phyloP scores from a whole-genome alignment of 805 yeast genomes.

The Cyberlindnera maclurae region DNA sequence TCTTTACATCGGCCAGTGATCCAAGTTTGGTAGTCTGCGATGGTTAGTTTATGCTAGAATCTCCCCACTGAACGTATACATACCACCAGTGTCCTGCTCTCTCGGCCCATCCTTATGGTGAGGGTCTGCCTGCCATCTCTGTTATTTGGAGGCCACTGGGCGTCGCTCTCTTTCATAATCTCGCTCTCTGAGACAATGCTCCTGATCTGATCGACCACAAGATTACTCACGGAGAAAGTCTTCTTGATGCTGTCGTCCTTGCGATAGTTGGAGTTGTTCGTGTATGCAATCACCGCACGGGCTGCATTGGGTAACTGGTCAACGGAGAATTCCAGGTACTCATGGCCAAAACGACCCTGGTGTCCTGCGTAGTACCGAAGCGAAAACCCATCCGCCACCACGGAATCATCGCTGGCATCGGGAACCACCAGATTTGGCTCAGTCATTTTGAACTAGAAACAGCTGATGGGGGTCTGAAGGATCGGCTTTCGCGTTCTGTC shows the following conservation, averaged over 20 bases:
- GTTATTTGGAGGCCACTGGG: slow-evolving; percentile 34
- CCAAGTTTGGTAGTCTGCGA: slow-evolving; percentile 30
- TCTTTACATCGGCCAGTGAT: slow-evolving; percentile 32
- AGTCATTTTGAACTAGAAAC: too few relatives aligned
- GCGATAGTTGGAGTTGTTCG: slow-evolving; percentile 40
- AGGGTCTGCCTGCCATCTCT: slow-evolving; percentile 36
- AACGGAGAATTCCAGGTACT: slow-evolving; percentile 35
- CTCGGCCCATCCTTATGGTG: slow-evolving; percentile 31
- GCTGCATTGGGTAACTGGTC: slow-evolving; percentile 23
- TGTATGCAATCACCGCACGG: slow-evolving; percentile 30
- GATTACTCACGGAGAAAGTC: slow-evolving; percentile 27
- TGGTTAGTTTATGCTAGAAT: not conserved
- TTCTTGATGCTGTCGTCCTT: slow-evolving; percentile 35
- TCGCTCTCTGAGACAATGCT: slow-evolving; percentile 32
- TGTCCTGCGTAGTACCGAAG: slow-evolving; percentile 39
- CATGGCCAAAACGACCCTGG: slow-evolving; percentile 39
- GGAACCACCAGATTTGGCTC: slow-evolving; percentile 2
- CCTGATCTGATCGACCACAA: slow-evolving; percentile 30
- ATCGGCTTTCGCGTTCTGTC: too few relatives aligned
- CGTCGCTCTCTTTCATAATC: slow-evolving; percentile 32
- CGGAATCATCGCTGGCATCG: not conserved
- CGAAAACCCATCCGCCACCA: slow-evolving; percentile 21
- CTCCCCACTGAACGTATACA: not conserved
- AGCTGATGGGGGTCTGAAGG: too few relatives aligned
- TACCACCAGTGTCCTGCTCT: slow-evolving; percentile 24